Percentiles rank a stretch among this genome's conserved stretches.
These are phyloP conservation scores for Kalmusia sp. DNA, from an alignment of 2,329 filamentous ascomycete species.

Conservation along the genomic window DNA sequence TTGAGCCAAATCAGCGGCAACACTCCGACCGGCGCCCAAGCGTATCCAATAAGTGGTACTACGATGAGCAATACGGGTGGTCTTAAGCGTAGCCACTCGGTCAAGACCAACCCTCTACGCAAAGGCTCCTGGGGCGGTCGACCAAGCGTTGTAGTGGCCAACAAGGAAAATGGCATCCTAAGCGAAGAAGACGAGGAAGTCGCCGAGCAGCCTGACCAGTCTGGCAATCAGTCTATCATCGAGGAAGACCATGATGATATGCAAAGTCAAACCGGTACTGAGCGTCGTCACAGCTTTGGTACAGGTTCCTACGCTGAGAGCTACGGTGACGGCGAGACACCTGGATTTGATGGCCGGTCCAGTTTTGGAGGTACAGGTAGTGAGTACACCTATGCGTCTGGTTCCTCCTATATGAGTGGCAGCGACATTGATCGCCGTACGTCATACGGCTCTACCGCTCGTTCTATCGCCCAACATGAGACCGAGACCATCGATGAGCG, in stretches of 20 bases:
- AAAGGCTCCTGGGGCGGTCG: conserved; percentile 47
- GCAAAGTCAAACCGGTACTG: conserved; percentile 47
- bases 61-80: conserved; percentile 51
- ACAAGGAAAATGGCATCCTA: conserved; percentile 58
- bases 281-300: conserved; percentile 47
- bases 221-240: conserved; percentile 31
- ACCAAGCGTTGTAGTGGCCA: conserved; percentile 36
- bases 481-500: conserved; percentile 41
- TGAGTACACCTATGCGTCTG: conserved; percentile 56
- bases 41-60: conserved; percentile 41
- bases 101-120: conserved; percentile 45
- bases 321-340: conserved; percentile 43
- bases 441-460: conserved; percentile 50
- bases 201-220: conserved; percentile 23
- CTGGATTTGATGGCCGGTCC: conserved; percentile 45
- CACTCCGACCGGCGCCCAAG: conserved; percentile 57
- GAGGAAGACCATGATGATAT: conserved; percentile 37
- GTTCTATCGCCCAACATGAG: conserved; percentile 38
- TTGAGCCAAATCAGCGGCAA: conserved; percentile 90
- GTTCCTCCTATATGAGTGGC: conserved; percentile 56
- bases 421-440: conserved; percentile 55
- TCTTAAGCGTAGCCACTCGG: conserved; percentile 58
- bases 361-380: conserved; percentile 51
- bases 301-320: conserved; percentile 44
- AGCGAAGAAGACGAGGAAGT: conserved; percentile 53